Conservation (phyloP, 1,139 yeast genomes). For the Meyerozyma guilliermondii region DNA sequence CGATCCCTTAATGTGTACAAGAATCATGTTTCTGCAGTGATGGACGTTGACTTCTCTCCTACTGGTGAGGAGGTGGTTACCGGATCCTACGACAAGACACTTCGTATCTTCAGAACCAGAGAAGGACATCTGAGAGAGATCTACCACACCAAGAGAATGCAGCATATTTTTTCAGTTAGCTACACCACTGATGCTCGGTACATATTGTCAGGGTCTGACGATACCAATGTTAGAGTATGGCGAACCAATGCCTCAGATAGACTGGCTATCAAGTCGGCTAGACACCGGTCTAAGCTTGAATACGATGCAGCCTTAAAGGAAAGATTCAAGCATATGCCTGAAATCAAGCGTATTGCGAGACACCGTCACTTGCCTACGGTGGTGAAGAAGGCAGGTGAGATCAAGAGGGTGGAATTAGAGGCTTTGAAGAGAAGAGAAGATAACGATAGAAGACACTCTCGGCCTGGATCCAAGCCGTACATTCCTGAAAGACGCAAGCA, state of each 20-base stretch:
- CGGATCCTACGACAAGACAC: slow-evolving; percentile 91
- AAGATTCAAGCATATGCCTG: slow-evolving; percentile 94
- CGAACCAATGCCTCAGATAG: slow-evolving; percentile 82
- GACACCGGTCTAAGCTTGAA: slow-evolving; percentile 79
- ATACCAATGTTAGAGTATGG: slow-evolving; percentile 93
- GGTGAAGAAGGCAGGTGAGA: slow-evolving; percentile 83
- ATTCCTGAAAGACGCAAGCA: slow-evolving; percentile 78
- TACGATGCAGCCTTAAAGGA: slow-evolving; percentile 90
- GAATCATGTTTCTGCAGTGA: slow-evolving; percentile 94
- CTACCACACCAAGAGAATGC: slow-evolving; percentile 97
- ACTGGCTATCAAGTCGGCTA: slow-evolving; percentile 71
- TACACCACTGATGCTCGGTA: slow-evolving; percentile 87
- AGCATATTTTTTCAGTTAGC: slow-evolving; percentile 78
- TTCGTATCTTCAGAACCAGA: slow-evolving; percentile 67
- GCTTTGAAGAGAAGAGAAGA: slow-evolving; percentile 76
- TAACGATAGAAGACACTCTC: slow-evolving; percentile 75
- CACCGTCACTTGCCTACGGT: slow-evolving; percentile 89
- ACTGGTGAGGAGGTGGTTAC: slow-evolving; percentile 96
- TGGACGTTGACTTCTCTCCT: slow-evolving; percentile 93
- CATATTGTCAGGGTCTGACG: slow-evolving; percentile 89
- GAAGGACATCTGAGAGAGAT: slow-evolving; percentile 94
- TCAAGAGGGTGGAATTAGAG: slow-evolving; percentile 68
- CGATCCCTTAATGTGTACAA: slow-evolving; percentile 79
- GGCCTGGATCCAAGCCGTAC: slow-evolving; percentile 60
- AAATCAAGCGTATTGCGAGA: slow-evolving; percentile 79